Percentiles rank a stretch among this genome's conserved stretches.
Conservation (phyloP, 495 filamentous ascomycete species). For the Pseudotulostoma volvatum region DNA sequence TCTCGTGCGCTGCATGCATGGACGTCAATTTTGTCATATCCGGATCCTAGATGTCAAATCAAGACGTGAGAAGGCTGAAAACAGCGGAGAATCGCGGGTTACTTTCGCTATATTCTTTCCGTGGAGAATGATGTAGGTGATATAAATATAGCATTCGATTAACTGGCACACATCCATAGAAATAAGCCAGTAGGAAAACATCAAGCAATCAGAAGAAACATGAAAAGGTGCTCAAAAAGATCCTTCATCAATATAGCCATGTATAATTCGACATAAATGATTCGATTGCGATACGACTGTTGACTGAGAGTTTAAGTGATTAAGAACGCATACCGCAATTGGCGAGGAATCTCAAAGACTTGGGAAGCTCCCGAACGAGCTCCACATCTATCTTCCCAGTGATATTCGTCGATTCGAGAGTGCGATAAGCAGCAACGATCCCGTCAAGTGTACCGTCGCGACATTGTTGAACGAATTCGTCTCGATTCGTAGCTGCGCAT, state of each 20-base stretch:
- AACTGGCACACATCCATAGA: too few species aligned
- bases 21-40: conserved; percentile 68
- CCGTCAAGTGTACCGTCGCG: conserved; percentile 49
- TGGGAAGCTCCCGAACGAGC: conserved; percentile 42
- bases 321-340: conserved; percentile 31
- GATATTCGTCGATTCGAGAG: conserved; percentile 46
- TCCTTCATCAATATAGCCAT: too few species aligned
- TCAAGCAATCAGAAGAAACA: too few species aligned
- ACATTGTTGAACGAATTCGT: conserved; percentile 60
- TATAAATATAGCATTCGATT: neutral
- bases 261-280: too few species aligned
- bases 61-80: neutral
- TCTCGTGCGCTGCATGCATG: conserved; percentile 46
- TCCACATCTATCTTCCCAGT: conserved; percentile 58
- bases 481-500: conserved; percentile 36
- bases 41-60: conserved; percentile 50
- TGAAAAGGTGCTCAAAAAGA: too few species aligned
- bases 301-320: neutral
- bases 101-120: too few species aligned
- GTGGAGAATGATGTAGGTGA: too few species aligned
- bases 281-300: too few species aligned
- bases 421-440: conserved; percentile 57
- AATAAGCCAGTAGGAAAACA: too few species aligned
- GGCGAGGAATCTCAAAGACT: conserved; percentile 34
- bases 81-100: neutral